These are phyloP conservation scores for Paraphaeosphaeria minitans DNA, from an alignment of 2,329 filamentous ascomycete species.

Conservation along the genomic window DNA sequence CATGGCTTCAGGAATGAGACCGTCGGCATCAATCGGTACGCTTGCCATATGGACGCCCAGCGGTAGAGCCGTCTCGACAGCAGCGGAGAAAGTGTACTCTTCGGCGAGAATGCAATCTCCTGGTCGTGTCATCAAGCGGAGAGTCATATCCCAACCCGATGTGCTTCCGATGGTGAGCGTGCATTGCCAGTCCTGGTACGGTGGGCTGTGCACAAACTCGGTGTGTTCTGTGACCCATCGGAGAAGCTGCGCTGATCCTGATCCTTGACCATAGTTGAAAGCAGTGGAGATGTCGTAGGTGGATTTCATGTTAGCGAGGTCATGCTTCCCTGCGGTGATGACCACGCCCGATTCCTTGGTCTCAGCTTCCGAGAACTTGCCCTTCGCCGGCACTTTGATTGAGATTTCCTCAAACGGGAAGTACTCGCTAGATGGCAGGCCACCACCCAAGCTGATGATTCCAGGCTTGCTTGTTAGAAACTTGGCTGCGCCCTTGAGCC, in stretches of 20 bases:
- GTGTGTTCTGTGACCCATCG: constrained; percentile 95
- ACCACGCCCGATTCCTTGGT: constrained; percentile 64
- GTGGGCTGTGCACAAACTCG: constrained; percentile 84
- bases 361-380: constrained; percentile 72
- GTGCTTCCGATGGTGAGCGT: constrained; percentile 86
- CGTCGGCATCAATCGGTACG: constrained; percentile 69
- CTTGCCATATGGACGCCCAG: constrained; percentile 66
- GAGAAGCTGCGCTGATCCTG: constrained; percentile 83
- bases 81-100: constrained; percentile 87
- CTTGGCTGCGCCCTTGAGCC: constrained; percentile 81
- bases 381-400: constrained; percentile 72
- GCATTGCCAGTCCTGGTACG: constrained; percentile 89
- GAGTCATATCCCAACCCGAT: constrained; percentile 78
- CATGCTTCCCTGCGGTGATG: constrained; percentile 79
- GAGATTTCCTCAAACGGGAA: constrained; percentile 86
- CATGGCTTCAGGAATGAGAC: constrained; percentile 65
- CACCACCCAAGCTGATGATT: constrained; percentile 89
- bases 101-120: constrained; percentile 84
- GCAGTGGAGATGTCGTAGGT: constrained; percentile 80
- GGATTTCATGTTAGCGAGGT: constrained; percentile 68
- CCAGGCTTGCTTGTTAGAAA: constrained; percentile 76
- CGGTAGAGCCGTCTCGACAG: constrained; percentile 68
- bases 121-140: constrained; percentile 79
- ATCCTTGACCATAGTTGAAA: constrained; percentile 91
- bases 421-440: constrained; percentile 84